Percentiles rank a stretch among this genome's conserved stretches.
These are phyloP conservation scores for Russula sp. DNA, from an alignment of 768 basidiomycete genomes.

Conservation along the genomic window DNA sequence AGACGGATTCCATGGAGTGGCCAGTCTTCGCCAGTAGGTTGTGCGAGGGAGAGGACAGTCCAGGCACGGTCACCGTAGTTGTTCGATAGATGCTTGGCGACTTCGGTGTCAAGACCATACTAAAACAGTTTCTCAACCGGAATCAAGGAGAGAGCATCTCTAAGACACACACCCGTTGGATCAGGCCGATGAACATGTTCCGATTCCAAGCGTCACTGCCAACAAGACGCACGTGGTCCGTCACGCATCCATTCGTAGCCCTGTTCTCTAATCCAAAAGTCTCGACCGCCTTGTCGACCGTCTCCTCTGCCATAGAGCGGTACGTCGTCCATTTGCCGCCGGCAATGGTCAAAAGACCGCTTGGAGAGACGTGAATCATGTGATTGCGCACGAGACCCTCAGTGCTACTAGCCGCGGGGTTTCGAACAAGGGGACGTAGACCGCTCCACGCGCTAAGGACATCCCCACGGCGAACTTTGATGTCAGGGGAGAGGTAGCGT, in stretches of 20 bases:
- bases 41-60: slow-evolving; percentile 80
- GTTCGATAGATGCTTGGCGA: slow-evolving; percentile 89
- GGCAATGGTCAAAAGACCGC: slow-evolving; percentile 87
- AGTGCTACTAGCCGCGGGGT: slow-evolving; percentile 69
- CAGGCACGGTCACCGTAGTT: slow-evolving; percentile 96
- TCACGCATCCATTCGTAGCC: slow-evolving; percentile 61
- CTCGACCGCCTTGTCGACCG: slow-evolving; percentile 81
- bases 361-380: slow-evolving; percentile 76
- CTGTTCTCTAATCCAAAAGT: slow-evolving; percentile 59
- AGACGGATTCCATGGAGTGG: slow-evolving; percentile 82
- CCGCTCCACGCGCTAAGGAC: slow-evolving; percentile 96
- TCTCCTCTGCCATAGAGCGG: slow-evolving; percentile 92
- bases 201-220: slow-evolving; percentile 92
- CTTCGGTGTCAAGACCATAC: slow-evolving; percentile 89
- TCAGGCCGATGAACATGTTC: slow-evolving; percentile 95
- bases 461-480: slow-evolving; percentile 90
- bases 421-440: slow-evolving; percentile 81
- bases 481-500: slow-evolving; percentile 83
- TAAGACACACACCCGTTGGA: slow-evolving; percentile 64
- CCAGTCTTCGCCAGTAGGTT: slow-evolving; percentile 73
- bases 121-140: slow-evolving; percentile 28
- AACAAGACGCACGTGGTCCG: slow-evolving; percentile 73
- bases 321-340: slow-evolving; percentile 99
- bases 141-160: not conserved
- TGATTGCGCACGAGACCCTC: slow-evolving; percentile 90